Base-by-base conservation (phyloP, 257 asterid species). In the Solanum corneliomulleri region DNA sequence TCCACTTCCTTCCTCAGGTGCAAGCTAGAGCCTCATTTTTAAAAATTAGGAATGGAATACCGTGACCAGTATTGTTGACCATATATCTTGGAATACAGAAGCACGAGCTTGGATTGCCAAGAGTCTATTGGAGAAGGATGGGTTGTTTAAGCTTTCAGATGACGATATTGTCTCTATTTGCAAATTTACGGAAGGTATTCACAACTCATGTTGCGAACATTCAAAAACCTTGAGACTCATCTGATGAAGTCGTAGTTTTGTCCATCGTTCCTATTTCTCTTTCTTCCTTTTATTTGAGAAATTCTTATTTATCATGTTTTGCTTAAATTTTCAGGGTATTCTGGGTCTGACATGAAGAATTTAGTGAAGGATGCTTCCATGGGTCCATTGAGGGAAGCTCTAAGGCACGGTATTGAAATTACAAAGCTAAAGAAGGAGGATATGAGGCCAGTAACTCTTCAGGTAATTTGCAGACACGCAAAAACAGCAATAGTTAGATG, bases 261-360 rank as follows among this genome's bases (percentile, higher is more conserved):
- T 44, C 21, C 69, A 44, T 31, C 12, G 23, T 47, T 66, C 52
- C 83, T 85, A 9, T 29, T 47, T 84, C 35, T 85, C 71, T 47
- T 31, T 35, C 80, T 69, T 11, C 85, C 52, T 60, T 72, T 44
- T 83, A 41, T 66, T 86, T 45, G 39, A 23, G 12, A 20, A 27
- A 25, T 29, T 42, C 39, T 45, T 86, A 21, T 27, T 83, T 62
- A 20, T 13, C 21, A 45, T 45, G 52, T 77, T 86, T 85, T 74
- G 74, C 64, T 76, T 71, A 29, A n/a, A 45, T 83, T 87, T 45
- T 85, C 89, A 96, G 99, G 99, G 71, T 97, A 97, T 91, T 97
- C 99, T n/a, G 99, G 99, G 85, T 97, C 99, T 13, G 99, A 97
- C 87, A 97, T 96, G 99, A 96, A 97, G 93, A 97, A 96, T 84